Evolutionary conservation across 345 rosid genomes (phyloP).

Genomic region (Eucalyptus tenuipes): DNA sequence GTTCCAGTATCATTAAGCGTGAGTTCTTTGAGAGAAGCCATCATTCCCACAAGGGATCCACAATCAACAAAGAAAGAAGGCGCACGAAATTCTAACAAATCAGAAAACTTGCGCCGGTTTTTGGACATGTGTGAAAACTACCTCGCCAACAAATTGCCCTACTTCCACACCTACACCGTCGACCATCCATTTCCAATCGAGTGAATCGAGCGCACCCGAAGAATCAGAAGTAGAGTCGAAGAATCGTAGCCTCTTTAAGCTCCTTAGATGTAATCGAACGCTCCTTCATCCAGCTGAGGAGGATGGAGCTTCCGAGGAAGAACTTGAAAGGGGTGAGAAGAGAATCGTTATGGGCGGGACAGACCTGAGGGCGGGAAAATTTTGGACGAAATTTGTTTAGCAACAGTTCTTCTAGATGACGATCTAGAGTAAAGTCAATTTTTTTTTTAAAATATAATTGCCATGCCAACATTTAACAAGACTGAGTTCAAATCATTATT

Average conservation of each 20-base stretch:
- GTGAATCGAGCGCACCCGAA: not conserved
- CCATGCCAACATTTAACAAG: no score
- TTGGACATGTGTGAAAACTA: no score
- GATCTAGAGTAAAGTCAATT: no score
- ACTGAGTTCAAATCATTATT: no score
- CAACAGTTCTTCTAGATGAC: fast-evolving
- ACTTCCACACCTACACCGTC: not conserved
- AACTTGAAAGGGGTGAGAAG: no score
- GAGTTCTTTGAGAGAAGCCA: not conserved
- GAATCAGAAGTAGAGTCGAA: not conserved
- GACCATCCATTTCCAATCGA: not conserved
- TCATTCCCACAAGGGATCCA: not conserved
- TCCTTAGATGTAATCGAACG: no score
- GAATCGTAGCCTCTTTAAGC: not conserved
- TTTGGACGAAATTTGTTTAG: no score
- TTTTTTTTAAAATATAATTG: no score
- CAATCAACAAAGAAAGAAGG: not conserved
- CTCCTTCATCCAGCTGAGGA: no score
- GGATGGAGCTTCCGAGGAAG: no score
- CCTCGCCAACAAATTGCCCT: not conserved
- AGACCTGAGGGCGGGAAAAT: no score
- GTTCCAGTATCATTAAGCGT: not conserved
- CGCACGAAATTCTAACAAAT: not conserved
- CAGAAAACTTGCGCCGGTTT: not conserved
- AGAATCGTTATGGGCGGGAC: no score